Evolutionary conservation across 2,329 filamentous ascomycete species (phyloP).

Genomic region (Xylaria sp.): DNA sequence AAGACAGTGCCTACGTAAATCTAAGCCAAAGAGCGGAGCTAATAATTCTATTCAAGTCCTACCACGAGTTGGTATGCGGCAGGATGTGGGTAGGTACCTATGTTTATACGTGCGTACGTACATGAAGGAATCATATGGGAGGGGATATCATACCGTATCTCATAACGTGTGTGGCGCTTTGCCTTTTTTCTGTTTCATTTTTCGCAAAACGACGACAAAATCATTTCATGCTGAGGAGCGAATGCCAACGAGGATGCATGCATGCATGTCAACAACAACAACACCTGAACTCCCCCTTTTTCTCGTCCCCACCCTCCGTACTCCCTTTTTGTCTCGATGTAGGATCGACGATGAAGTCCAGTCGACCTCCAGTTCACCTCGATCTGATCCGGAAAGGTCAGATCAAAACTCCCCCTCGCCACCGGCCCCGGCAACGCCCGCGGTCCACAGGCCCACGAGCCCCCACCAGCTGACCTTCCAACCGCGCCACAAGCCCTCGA

Average conservation of each 20-base stretch:
- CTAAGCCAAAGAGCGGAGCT: too few relatives aligned
- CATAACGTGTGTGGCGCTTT: slow-evolving; percentile 33
- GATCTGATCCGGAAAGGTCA: not conserved
- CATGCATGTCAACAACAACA: slow-evolving; percentile 9
- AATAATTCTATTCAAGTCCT: too few relatives aligned
- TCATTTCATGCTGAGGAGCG: slow-evolving; percentile 17
- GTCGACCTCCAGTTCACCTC: not conserved
- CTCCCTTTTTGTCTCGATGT: not conserved
- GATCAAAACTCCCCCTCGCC: slow-evolving; percentile 62
- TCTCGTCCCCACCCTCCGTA: slow-evolving; percentile 1
- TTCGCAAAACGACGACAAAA: slow-evolving; percentile 5
- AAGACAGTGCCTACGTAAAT: too few relatives aligned
- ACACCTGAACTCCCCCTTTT: slow-evolving; percentile 15
- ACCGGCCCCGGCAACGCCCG: slow-evolving; percentile 63
- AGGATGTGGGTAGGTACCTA: slow-evolving; percentile 7
- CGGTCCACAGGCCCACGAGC: slow-evolving; percentile 73
- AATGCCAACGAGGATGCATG: slow-evolving; percentile 9
- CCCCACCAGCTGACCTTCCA: slow-evolving; percentile 83
- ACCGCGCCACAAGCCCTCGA: slow-evolving; percentile 70
- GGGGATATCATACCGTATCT: slow-evolving; percentile 48
- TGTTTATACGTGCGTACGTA: slow-evolving; percentile 10
- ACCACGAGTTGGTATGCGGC: too few relatives aligned
- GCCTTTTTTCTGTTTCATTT: slow-evolving; percentile 8
- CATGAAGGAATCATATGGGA: slow-evolving; percentile 23
- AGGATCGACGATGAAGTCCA: not conserved